Evolutionary conservation across 2,329 filamentous ascomycete species (phyloP), one percentile per base, ranked within the genome.

Genomic region (Calonectria naviculata): DNA sequence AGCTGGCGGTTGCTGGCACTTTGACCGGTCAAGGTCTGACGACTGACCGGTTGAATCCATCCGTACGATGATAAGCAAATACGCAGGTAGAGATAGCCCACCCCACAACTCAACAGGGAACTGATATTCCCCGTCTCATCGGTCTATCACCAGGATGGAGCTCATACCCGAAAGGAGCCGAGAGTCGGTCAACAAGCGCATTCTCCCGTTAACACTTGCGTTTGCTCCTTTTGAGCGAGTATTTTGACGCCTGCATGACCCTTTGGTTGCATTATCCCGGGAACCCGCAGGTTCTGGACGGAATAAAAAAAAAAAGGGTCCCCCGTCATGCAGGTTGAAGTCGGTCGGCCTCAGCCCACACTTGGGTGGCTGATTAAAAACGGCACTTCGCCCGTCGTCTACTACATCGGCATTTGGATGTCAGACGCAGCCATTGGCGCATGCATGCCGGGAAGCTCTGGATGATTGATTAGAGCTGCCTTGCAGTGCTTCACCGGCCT

Each of bases 401-500:
- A 65, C 52, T 62, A 65, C 52, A 49, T 67, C 41, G 46, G 56
- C 67, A 58, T 60, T 61, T 46, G 36, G 62, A 65, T 47, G 54
- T 58, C 46, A 65, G 68, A 69, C 68, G 67, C 36, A 62, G 52
- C 64, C 60, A 78, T 77, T 75, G 72, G 74, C 64, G 61, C 66
- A 70, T 68, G 61, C 67, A 63, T 69, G 34, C 73, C 65, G 68
- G 75, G 65, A 62, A 73, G 73, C 69, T 72, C 71, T 58, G 70
- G 71, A 65, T 70, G 67, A 68, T 34, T 70, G 67, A 68, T 34
- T 62, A 63, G 63, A 74, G 69, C 73, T 68, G 71, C 72, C 67
- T 73, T 63, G 49, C 71, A 63, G 46, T 70, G 65, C 67, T 76
- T 74, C 69, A 78, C 75, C 76, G 76, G 71, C 72, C 58, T 64